Evolutionary conservation across 768 basidiomycete genomes (phyloP), one percentile per base, ranked within the genome.

Genomic region (Rhodotorula sphaerocarpa): DNA sequence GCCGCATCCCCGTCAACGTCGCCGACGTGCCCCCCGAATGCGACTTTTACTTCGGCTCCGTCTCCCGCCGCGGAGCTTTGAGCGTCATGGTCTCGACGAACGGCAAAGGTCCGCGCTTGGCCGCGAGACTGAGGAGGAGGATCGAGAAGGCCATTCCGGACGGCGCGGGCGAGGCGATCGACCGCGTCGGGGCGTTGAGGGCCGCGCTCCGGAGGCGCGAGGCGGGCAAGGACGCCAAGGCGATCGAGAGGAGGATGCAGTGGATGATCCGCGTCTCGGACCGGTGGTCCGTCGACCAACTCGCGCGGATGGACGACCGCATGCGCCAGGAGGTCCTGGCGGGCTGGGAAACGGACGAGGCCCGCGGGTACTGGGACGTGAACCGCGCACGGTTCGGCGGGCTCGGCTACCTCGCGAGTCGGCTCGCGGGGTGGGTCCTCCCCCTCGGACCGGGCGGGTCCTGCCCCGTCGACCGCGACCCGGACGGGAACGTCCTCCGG

Each of bases 1-100:
- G 75, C 56, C 81, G 79, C 50, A 86, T 96, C 53, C 90, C 91
- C 11, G 86, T 93, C 57, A 99, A 99, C 75, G 90, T 90, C 64
- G 95, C 95, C 43, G 93, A 99, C 77, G 86, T 96, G 63, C 95
- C 95, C 5, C 84, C 87, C 47, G 82, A 85, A 46, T 99, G 95
- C 79, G 93, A 99, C 76, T 99, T 99, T 73, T 97, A 92, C 79
- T 99, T 97, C 77, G 95, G 95, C 53, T 87, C 89, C 5, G 88
- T 90, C 74, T 84, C 96, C 63, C 85, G 89, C 34, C 81, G 84
- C 63, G 92, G 93, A 1, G 88, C 92, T 0, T 78, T 99, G 28
- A 91, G 95, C 76, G 83, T 99, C 67, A 86, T 97, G 87, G 84
- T 99, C 55, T 92, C 90, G 23, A 97, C 95, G 6, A 88, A 88